These are phyloP conservation scores for Prunus padus DNA, from an alignment of 306 rosid species.

Conservation along the genomic window DNA sequence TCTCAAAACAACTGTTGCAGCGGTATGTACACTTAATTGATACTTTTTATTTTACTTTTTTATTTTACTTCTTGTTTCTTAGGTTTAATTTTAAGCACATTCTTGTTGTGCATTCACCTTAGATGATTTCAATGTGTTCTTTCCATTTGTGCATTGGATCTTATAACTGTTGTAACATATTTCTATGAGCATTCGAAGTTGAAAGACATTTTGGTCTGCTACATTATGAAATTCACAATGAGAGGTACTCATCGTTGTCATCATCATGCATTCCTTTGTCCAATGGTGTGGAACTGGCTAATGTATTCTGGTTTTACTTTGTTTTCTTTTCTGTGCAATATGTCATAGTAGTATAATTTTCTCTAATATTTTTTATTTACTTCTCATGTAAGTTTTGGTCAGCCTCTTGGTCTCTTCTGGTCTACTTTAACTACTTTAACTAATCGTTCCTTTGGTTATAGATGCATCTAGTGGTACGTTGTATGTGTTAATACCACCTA, in stretches of 20 bases:
- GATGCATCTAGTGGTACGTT: background rate
- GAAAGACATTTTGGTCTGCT: too few relatives aligned
- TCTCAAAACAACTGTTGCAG: constrained; percentile 93
- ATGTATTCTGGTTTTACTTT: background rate
- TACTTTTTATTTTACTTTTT: constrained; percentile 8
- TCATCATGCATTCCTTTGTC: too few relatives aligned
- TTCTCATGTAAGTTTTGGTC: background rate
- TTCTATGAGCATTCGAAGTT: background rate
- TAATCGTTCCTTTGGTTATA: background rate
- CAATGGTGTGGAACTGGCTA: background rate
- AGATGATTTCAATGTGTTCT: background rate
- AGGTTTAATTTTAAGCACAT: background rate
- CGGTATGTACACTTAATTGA: constrained; percentile 57
- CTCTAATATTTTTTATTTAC: background rate
- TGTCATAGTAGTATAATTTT: background rate
- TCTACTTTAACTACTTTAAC: background rate
- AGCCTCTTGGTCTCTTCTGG: background rate
- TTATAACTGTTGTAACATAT: background rate
- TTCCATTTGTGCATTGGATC: background rate
- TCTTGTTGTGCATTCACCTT: background rate
- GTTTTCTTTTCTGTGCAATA: background rate
- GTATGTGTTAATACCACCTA: background rate
- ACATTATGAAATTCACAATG: too few relatives aligned
- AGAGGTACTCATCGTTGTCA: too few relatives aligned
- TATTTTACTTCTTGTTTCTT: constrained; percentile 5